These are phyloP conservation scores for Teratosphaeria gauchensis DNA, from an alignment of 2,329 filamentous ascomycete species.

Conservation along the genomic window DNA sequence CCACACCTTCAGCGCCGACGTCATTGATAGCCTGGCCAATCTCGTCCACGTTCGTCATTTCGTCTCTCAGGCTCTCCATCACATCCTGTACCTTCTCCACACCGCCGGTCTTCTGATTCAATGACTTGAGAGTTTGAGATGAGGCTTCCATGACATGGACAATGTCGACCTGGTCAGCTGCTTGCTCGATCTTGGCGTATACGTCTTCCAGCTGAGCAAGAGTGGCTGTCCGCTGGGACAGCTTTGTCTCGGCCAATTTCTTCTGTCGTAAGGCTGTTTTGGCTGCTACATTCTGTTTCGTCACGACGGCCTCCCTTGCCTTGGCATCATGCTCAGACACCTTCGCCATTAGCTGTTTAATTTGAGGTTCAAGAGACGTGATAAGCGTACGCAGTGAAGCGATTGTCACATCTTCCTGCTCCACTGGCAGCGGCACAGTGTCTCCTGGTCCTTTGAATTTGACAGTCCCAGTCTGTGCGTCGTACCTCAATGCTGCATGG, in stretches of 20 bases:
- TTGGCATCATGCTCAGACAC: slow-evolving; percentile 41
- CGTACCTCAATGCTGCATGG: slow-evolving; percentile 32
- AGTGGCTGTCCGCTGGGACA: slow-evolving; percentile 62
- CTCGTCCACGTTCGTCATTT: slow-evolving; percentile 76
- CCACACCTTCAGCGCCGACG: slow-evolving; percentile 40
- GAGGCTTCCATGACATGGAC: slow-evolving; percentile 75
- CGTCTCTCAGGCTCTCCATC: slow-evolving; percentile 62
- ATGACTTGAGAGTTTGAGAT: slow-evolving; percentile 56
- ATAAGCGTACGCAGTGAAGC: slow-evolving; percentile 71
- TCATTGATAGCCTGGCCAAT: slow-evolving; percentile 69
- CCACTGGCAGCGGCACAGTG: slow-evolving; percentile 43
- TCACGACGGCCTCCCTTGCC: slow-evolving; percentile 60
- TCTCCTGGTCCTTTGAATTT: slow-evolving; percentile 57
- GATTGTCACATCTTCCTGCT: slow-evolving; percentile 69
- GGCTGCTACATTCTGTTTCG: slow-evolving; percentile 66
- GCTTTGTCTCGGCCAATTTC: slow-evolving; percentile 66
- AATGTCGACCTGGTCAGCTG: slow-evolving; percentile 72
- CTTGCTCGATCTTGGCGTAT: slow-evolving; percentile 73
- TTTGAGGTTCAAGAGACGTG: slow-evolving; percentile 53
- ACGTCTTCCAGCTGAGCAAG: slow-evolving; percentile 76
- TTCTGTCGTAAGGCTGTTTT: slow-evolving; percentile 71
- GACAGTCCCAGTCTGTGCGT: slow-evolving; percentile 44
- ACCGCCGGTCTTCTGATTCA: slow-evolving; percentile 72
- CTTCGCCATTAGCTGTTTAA: slow-evolving; percentile 53
- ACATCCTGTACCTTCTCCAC: slow-evolving; percentile 65